Percentiles rank a stretch among this genome's conserved stretches.
These are phyloP conservation scores for Microsporum canis DNA, from an alignment of 2,329 filamentous ascomycete species.

Conservation along the genomic window DNA sequence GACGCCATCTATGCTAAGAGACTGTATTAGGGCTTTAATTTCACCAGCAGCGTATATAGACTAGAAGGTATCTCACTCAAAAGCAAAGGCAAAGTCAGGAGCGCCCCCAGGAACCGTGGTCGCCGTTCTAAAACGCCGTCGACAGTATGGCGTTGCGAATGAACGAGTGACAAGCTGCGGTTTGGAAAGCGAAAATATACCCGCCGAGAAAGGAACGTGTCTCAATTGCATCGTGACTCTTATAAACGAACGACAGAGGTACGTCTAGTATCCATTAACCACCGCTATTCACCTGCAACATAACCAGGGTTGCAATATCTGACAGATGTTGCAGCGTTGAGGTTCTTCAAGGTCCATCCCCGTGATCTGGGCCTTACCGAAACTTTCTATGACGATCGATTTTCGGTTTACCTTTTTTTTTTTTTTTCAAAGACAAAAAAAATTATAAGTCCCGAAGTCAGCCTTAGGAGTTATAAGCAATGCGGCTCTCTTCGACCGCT, in stretches of 20 bases:
- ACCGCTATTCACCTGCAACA: background rate
- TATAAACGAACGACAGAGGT: background rate
- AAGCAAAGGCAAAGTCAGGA: conserved; percentile 36
- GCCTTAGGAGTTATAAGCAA: background rate
- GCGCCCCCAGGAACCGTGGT: background rate
- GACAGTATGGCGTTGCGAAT: background rate
- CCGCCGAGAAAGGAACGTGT: background rate
- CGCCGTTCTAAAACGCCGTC: conserved; percentile 7
- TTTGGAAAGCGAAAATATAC: background rate
- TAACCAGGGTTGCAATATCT: background rate
- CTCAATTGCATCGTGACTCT: background rate
- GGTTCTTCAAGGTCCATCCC: background rate
- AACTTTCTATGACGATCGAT: background rate
- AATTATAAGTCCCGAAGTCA: background rate
- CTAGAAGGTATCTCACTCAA: conserved; percentile 28
- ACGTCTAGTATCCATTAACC: background rate
- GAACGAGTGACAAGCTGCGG: background rate
- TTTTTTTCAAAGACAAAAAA: background rate
- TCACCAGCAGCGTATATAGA: background rate
- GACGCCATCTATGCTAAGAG: conserved; percentile 75
- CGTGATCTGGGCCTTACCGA: background rate
- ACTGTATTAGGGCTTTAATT: background rate
- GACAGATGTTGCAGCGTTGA: background rate
- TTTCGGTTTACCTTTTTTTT: background rate
- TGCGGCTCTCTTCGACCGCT: background rate